These are phyloP conservation scores for Exophiala lecanii-corni DNA, from an alignment of 2,329 filamentous ascomycete species.

Conservation along the genomic window DNA sequence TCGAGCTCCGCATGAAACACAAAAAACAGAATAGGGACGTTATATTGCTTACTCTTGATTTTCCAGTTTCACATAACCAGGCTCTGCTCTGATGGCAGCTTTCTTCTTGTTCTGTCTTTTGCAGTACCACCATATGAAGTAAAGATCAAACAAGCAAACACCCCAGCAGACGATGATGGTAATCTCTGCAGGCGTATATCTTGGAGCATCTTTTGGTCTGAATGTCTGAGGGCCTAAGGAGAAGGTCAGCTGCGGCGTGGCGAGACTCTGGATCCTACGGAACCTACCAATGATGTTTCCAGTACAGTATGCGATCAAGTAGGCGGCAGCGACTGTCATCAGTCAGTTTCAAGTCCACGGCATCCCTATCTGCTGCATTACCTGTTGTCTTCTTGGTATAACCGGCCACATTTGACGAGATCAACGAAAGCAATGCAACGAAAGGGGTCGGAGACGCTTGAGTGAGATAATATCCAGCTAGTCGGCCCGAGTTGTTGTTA, in stretches of 20 bases:
- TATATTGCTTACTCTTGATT: constrained; percentile 54
- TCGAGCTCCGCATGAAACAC: too few species aligned
- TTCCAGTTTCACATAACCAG: constrained; percentile 57
- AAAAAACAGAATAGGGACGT: background rate
- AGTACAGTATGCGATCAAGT: constrained; percentile 45
- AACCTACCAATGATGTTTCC: constrained; percentile 54
- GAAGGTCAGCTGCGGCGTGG: constrained; percentile 1
- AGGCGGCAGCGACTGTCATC: constrained; percentile 40
- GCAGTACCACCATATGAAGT: constrained; percentile 62
- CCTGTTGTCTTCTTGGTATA: constrained; percentile 51
- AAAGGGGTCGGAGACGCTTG: constrained; percentile 58
- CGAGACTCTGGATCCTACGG: constrained; percentile 18
- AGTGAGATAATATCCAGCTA: constrained; percentile 63
- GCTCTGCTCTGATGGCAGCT: constrained; percentile 45
- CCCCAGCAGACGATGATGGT: constrained; percentile 58
- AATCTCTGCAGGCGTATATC: constrained; percentile 61
- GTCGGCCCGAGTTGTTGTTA: constrained; percentile 52
- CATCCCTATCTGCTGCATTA: too few species aligned
- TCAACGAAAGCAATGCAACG: constrained; percentile 59
- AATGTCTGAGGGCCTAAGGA: constrained; percentile 52
- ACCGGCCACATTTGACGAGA: constrained; percentile 56
- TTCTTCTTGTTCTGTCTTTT: constrained; percentile 57
- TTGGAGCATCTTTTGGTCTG: constrained; percentile 51
- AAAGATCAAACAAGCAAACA: constrained; percentile 47
- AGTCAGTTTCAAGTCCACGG: too few species aligned